These are phyloP conservation scores for Allomyces macrogynus DNA, from an alignment of 192 early-diverging fungal genomes.

Conservation along the genomic window DNA sequence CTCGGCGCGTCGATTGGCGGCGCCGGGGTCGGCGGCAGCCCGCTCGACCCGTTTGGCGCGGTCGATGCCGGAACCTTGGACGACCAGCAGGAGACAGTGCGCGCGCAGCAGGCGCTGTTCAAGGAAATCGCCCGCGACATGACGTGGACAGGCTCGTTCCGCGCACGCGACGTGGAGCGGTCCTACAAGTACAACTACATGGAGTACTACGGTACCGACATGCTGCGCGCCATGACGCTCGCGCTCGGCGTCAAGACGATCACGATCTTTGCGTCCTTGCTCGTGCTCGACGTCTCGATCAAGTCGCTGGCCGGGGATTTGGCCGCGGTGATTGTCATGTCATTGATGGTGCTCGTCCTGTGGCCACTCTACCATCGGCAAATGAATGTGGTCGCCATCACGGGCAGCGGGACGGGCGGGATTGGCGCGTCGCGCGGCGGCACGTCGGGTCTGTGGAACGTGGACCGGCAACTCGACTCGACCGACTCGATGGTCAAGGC, in stretches of 20 bases:
- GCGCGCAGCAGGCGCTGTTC: not conserved
- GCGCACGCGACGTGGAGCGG: not conserved
- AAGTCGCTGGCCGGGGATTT: not conserved
- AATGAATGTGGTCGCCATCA: no score
- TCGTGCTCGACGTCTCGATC: not conserved
- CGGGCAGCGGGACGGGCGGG: no score
- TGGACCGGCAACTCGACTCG: not conserved
- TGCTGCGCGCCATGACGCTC: not conserved
- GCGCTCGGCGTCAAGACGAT: not conserved
- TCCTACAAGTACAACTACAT: not conserved
- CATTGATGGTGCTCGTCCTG: constrained; percentile 3
- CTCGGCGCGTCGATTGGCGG: not conserved
- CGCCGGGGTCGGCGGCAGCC: not conserved
- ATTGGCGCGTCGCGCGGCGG: no score
- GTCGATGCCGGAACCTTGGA: not conserved
- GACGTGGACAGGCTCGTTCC: not conserved
- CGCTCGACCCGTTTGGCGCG: not conserved
- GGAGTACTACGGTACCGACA: not conserved
- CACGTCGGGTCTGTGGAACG: not conserved
- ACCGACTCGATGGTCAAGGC: not conserved
- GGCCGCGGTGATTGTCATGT: constrained; percentile 1
- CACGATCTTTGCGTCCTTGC: not conserved
- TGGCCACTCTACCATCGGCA: not conserved
- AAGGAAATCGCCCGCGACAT: no score
- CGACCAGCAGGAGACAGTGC: not conserved